Conservation (phyloP, 2,329 filamentous ascomycete genomes). For the Nemania diffusa region DNA sequence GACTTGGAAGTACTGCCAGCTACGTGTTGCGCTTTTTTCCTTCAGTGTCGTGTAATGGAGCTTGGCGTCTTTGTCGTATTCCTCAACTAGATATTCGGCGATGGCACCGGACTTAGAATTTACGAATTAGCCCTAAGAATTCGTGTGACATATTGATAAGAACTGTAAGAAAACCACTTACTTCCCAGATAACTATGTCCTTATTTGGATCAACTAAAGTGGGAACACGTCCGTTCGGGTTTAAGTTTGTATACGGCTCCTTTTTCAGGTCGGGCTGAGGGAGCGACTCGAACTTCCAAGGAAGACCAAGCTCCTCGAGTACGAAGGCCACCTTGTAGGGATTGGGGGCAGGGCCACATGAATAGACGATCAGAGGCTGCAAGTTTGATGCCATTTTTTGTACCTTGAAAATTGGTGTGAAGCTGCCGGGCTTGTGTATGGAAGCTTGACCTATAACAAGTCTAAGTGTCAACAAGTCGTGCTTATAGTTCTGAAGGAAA, state of each 20-base stretch:
- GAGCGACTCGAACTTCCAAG: slow-evolving; percentile 36
- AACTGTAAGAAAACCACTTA: neutral
- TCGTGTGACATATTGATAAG: neutral
- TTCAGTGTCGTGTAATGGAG: slow-evolving; percentile 50
- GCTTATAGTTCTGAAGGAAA: neutral
- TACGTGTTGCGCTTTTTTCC: slow-evolving; percentile 50
- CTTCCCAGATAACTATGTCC: slow-evolving; percentile 55
- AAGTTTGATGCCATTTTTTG: neutral
- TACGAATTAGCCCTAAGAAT: neutral
- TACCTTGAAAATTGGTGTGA: neutral
- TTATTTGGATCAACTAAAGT: slow-evolving; percentile 58
- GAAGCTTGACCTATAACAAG: neutral
- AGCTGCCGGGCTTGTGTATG: neutral
- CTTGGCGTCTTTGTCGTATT: slow-evolving; percentile 45
- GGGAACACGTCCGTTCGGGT: slow-evolving; percentile 45
- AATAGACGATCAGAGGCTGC: slow-evolving; percentile 18
- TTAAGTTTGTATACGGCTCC: slow-evolving; percentile 37
- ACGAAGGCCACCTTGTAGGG: slow-evolving; percentile 33
- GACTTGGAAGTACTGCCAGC: slow-evolving; percentile 56
- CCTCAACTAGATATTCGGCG: slow-evolving; percentile 54
- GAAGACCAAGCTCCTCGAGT: slow-evolving; percentile 38
- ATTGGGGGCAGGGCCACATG: slow-evolving; percentile 19
- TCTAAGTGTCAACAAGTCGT: neutral
- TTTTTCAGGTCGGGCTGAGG: slow-evolving; percentile 36
- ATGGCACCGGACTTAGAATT: slow-evolving; percentile 55